Conservation (phyloP, 140 eudicot genomes). For the Ambrosia hybrid region DNA sequence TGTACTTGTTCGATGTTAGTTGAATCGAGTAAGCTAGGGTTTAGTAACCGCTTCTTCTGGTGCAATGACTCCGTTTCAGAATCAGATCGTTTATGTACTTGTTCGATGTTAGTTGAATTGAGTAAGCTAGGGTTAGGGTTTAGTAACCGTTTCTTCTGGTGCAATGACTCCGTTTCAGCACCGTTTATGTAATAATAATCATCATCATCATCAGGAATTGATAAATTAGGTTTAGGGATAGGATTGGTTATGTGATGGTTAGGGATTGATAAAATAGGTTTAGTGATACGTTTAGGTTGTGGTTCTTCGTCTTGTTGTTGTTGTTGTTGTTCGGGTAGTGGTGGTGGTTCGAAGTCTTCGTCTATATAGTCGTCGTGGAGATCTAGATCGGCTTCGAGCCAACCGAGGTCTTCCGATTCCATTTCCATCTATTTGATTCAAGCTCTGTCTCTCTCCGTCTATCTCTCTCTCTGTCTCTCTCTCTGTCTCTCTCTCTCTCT, state of each 20-base stretch:
- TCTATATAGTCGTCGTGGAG: conserved; percentile 41
- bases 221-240: too few species aligned
- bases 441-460: conserved; percentile 2
- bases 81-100: too few species aligned
- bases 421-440: conserved; percentile 32
- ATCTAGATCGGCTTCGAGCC: conserved; percentile 58
- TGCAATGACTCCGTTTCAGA: conserved; percentile 10
- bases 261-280: conserved; percentile 24
- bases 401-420: conserved; percentile 60
- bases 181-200: too few species aligned
- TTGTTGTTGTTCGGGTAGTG: conserved; percentile 22
- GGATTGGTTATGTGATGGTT: background rate
- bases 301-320: conserved; percentile 25
- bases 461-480: background rate
- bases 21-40: conserved; percentile 16
- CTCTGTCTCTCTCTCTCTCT: too few species aligned
- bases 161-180: too few species aligned
- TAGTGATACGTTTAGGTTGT: conserved; percentile 25
- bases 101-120: too few species aligned
- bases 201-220: too few species aligned
- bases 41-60: conserved; percentile 44
- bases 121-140: too few species aligned
- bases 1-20: background rate
- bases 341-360: conserved; percentile 34
- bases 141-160: too few species aligned